Evolutionary conservation across 352 stramenopile species (phyloP).

Genomic region (Sclerospora graminicola): DNA sequence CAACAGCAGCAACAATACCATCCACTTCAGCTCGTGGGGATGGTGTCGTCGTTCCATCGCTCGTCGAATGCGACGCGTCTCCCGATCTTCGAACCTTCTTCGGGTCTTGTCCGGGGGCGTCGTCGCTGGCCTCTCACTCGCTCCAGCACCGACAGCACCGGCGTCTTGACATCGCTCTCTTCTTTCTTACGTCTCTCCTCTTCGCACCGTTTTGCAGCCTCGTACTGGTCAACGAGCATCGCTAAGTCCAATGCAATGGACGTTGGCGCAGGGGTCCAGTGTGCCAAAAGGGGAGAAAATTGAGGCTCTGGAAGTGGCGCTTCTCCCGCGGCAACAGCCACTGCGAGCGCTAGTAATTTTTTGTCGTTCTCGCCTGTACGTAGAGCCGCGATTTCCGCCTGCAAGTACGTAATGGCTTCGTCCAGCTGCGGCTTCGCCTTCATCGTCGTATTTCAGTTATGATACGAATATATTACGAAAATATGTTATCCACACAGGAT

Average conservation of each 20-base stretch:
- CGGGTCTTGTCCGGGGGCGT: slow-evolving; percentile 18
- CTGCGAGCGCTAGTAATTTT: slow-evolving; percentile 23
- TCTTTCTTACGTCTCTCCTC: slow-evolving; percentile 8
- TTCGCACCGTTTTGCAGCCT: slow-evolving; percentile 22
- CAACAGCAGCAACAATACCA: neutral
- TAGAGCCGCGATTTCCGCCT: slow-evolving; percentile 39
- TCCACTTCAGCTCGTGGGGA: slow-evolving; percentile 10
- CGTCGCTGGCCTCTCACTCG: slow-evolving; percentile 10
- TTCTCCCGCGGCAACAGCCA: slow-evolving; percentile 14
- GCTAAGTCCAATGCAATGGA: slow-evolving; percentile 18
- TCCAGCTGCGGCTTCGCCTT: slow-evolving; percentile 30
- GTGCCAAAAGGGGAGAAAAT: slow-evolving; percentile 36
- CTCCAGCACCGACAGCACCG: slow-evolving; percentile 13
- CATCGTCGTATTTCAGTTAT: no score
- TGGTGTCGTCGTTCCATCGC: slow-evolving; percentile 15
- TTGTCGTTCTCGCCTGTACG: slow-evolving; percentile 27
- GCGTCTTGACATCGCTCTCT: slow-evolving; percentile 4
- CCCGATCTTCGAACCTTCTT: slow-evolving; percentile 24
- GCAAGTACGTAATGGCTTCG: slow-evolving; percentile 43
- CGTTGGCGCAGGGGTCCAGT: slow-evolving; percentile 27
- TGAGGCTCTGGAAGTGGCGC: slow-evolving; percentile 31
- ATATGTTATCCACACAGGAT: no score
- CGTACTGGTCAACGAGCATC: slow-evolving; percentile 30
- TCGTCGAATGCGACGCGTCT: slow-evolving; percentile 14
- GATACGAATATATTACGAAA: no score